These are phyloP conservation scores for Neurospora tetraspora DNA, from an alignment of 495 filamentous ascomycete species.

Conservation along the genomic window DNA sequence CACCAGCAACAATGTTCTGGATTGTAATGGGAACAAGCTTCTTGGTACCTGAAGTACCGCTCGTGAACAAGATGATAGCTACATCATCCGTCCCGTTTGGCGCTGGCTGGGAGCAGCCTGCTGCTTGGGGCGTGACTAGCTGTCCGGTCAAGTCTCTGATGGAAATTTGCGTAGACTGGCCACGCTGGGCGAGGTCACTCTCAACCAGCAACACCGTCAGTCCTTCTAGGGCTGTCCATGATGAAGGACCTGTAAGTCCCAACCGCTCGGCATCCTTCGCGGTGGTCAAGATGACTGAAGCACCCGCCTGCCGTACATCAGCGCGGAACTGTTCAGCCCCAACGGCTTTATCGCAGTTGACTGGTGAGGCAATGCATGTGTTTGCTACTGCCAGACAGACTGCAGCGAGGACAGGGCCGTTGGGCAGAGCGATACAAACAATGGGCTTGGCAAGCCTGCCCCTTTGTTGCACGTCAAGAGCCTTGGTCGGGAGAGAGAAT, in stretches of 20 bases:
- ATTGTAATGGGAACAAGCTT: slow-evolving; percentile 36
- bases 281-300: slow-evolving; percentile 7
- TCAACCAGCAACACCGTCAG: not conserved
- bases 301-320: slow-evolving; percentile 13
- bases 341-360: slow-evolving; percentile 16
- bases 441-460: slow-evolving; percentile 14
- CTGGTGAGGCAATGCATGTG: slow-evolving; percentile 24
- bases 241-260: not conserved
- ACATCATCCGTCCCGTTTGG: slow-evolving; percentile 19
- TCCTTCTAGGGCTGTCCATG: not conserved
- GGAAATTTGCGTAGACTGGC: not conserved
- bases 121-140: not conserved
- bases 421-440: slow-evolving; percentile 25
- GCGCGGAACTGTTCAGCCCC: slow-evolving; percentile 15
- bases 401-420: slow-evolving; percentile 25
- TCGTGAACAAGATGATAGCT: slow-evolving; percentile 36
- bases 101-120: not conserved
- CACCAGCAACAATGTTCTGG: slow-evolving; percentile 26
- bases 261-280: slow-evolving; percentile 5
- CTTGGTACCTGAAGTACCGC: slow-evolving; percentile 37
- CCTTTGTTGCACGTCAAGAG: not conserved
- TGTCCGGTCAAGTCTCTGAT: not conserved
- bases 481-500: not conserved
- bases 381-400: slow-evolving; percentile 20
- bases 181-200: not conserved